These are phyloP conservation scores for Daldinia sp. DNA, from an alignment of 2,329 filamentous ascomycete species.

Conservation along the genomic window DNA sequence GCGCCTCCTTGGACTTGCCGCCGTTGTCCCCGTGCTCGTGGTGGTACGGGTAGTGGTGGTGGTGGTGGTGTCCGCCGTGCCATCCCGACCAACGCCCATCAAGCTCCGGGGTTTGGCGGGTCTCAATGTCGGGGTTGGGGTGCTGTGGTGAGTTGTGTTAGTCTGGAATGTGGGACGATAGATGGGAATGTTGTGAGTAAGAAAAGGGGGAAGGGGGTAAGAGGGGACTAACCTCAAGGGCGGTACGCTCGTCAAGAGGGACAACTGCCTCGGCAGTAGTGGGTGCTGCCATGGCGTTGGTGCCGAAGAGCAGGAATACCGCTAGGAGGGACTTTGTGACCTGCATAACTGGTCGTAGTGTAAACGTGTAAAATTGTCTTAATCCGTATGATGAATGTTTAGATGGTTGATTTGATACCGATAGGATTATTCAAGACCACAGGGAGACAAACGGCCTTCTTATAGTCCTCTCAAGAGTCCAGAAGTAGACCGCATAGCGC, in stretches of 20 bases:
- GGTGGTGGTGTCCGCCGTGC: neutral
- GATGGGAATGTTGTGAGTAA: neutral
- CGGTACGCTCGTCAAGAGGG: conserved; percentile 12
- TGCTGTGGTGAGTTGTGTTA: neutral
- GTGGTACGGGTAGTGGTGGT: neutral
- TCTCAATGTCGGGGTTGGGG: neutral
- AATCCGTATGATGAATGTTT: neutral
- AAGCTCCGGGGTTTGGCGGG: neutral
- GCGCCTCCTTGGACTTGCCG: neutral
- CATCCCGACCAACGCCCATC: neutral
- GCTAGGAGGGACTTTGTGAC: conserved; percentile 40
- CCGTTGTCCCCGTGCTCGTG: neutral
- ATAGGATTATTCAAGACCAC: neutral
- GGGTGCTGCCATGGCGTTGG: conserved; percentile 38
- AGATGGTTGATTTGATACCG: neutral
- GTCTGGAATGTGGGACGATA: too few species aligned
- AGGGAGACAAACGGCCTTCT: conserved; percentile 8
- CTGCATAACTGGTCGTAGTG: conserved; percentile 31
- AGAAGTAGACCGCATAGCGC: neutral
- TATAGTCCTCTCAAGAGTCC: conserved; percentile 15
- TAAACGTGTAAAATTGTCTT: neutral
- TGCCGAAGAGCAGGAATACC: conserved; percentile 37
- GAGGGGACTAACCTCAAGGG: conserved; percentile 7
- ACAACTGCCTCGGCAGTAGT: conserved; percentile 1
- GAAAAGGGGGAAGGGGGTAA: neutral